phyloP scores from a whole-genome alignment of 2,329 filamentous ascomycete genomes.

The Thielaviopsis populi region DNA sequence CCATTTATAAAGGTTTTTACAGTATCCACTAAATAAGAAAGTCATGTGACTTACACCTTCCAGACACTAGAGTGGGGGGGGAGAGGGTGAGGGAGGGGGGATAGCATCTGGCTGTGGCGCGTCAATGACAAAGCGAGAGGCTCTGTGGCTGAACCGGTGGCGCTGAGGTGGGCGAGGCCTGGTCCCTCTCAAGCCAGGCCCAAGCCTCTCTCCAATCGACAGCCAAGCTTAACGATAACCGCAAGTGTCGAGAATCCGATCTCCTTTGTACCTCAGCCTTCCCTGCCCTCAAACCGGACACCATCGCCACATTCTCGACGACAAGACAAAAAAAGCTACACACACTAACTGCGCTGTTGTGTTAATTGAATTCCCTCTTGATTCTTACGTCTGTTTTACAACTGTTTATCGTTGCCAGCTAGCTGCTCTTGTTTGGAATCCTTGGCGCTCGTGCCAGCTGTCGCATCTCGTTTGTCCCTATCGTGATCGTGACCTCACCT shows the following conservation, averaged over 20 bases:
- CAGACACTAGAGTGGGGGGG: neutral
- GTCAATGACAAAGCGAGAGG: neutral
- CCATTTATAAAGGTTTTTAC: slow-evolving; percentile 12
- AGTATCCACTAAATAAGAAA: neutral
- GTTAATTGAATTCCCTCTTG: neutral
- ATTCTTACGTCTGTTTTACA: slow-evolving; percentile 7
- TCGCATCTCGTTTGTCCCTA: slow-evolving; percentile 12
- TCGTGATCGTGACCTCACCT: slow-evolving; percentile 7
- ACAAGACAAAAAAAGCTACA: neutral
- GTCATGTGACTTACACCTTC: neutral
- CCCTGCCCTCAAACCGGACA: slow-evolving; percentile 13
- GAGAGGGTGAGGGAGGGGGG: slow-evolving; percentile 17
- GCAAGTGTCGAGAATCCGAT: neutral
- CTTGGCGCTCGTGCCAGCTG: slow-evolving; percentile 12
- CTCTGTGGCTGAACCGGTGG: neutral
- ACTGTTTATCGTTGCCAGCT: neutral
- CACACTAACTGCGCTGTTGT: slow-evolving; percentile 3
- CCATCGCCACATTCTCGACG: slow-evolving; percentile 9
- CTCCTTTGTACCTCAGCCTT: slow-evolving; percentile 10
- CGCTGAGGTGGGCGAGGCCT: neutral
- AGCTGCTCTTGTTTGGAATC: neutral
- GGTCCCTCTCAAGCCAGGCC: neutral
- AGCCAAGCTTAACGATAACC: neutral
- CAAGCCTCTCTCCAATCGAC: neutral
- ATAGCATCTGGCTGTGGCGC: neutral